A percentile compares a stretch with the other conserved stretches of the same genome.
Conservation (phyloP, 2,329 filamentous ascomycete genomes). For the Colletotrichum ledebouriae region DNA sequence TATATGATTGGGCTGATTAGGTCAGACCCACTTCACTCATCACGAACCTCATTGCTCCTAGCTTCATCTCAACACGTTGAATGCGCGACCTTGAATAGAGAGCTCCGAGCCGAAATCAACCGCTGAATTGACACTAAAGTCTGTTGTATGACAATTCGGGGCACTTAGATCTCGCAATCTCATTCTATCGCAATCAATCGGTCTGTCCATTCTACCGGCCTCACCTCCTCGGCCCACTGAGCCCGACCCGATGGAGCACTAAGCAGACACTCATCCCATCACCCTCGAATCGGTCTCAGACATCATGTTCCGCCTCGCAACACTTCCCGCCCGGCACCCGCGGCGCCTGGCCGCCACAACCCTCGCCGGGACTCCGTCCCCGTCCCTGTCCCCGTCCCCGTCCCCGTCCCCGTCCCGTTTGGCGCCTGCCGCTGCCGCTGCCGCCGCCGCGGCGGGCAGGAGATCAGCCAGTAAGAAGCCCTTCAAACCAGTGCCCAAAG, state of each 20-base stretch:
- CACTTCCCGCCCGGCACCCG: not conserved
- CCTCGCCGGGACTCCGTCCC: not conserved
- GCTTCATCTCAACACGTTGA: conserved; percentile 22
- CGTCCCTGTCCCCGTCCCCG: not conserved
- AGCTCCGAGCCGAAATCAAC: too few species aligned
- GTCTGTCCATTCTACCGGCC: not conserved
- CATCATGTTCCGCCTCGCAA: conserved; percentile 27
- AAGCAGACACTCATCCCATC: conserved; percentile 4
- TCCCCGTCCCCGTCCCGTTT: not conserved
- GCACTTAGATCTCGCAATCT: too few species aligned
- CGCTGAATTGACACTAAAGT: too few species aligned
- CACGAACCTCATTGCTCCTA: conserved; percentile 14
- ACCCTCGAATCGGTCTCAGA: not conserved
- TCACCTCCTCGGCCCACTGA: conserved; percentile 2
- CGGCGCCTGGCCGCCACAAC: conserved; percentile 2
- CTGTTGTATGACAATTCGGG: too few species aligned
- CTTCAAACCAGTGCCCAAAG: not conserved
- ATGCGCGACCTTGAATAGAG: not conserved
- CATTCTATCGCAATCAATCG: not conserved
- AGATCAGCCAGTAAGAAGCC: conserved; percentile 3
- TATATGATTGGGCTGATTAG: conserved; percentile 34
- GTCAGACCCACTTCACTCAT: conserved; percentile 38
- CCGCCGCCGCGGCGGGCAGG: not conserved
- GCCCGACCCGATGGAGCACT: not conserved
- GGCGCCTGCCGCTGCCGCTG: not conserved